A percentile compares a stretch with the other conserved stretches of the same genome.
Evolutionary conservation across 345 rosid species (phyloP).

Genomic region (Brassica napus): DNA sequence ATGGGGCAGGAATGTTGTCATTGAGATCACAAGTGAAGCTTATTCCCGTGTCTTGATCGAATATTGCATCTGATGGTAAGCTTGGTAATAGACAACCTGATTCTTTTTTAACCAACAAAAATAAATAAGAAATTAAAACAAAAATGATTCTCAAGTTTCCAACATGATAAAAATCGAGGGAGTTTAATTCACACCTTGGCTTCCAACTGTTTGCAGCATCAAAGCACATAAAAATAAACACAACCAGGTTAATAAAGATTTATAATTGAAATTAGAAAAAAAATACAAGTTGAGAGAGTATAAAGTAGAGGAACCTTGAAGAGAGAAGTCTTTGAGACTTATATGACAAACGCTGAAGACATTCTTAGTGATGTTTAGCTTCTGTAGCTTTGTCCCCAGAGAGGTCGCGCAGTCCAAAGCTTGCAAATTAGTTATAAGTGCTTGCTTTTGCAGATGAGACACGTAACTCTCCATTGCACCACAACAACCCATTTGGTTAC

Average conservation of each 20-base stretch:
- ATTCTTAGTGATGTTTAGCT: constrained; percentile 61
- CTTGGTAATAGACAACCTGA: constrained; percentile 96
- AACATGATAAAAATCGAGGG: not conserved
- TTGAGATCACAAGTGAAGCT: constrained; percentile 97
- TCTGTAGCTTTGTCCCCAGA: constrained; percentile 67
- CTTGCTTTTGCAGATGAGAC: constrained; percentile 92
- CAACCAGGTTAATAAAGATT: not conserved
- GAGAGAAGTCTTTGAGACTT: constrained; percentile 94
- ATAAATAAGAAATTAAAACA: not conserved
- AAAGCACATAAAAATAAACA: not conserved
- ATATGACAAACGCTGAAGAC: constrained; percentile 78
- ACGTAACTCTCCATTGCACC: constrained; percentile 76
- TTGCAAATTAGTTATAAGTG: constrained; percentile 89
- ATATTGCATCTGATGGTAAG: constrained; percentile 94
- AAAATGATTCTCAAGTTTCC: not conserved
- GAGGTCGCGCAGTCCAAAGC: constrained; percentile 87
- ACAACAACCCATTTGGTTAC: constrained; percentile 69
- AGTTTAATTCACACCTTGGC: constrained; percentile 53
- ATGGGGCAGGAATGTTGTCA: constrained; percentile 93
- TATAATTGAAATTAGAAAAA: not conserved
- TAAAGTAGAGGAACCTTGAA: constrained; percentile 66
- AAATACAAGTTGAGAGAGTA: constrained; percentile 1
- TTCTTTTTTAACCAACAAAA: constrained; percentile 40
- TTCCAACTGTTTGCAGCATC: constrained; percentile 53
- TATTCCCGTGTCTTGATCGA: constrained; percentile 68